Conservation (phyloP, 2,329 filamentous ascomycete species). For the Fusarium longipes region DNA sequence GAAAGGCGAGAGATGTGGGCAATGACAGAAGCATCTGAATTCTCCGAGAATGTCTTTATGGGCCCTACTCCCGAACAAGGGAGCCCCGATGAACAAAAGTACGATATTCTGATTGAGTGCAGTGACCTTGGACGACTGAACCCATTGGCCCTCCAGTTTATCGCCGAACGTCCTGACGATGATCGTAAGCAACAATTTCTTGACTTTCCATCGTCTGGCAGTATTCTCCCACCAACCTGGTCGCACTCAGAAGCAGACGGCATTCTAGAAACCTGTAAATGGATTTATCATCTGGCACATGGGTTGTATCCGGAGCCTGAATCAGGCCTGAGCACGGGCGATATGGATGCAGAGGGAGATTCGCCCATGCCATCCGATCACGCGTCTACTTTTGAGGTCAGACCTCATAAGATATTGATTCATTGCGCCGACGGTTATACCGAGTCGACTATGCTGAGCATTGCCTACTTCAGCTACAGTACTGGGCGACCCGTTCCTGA, state of each 20-base stretch:
- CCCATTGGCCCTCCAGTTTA: slow-evolving; percentile 69
- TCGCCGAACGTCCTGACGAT: slow-evolving; percentile 67
- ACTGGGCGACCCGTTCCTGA: slow-evolving; percentile 83
- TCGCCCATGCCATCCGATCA: slow-evolving; percentile 40
- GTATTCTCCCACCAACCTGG: slow-evolving; percentile 85
- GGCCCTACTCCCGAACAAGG: slow-evolving; percentile 84
- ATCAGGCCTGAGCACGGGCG: slow-evolving; percentile 48
- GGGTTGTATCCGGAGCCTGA: slow-evolving; percentile 60
- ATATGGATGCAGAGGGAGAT: slow-evolving; percentile 49
- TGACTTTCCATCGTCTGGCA: slow-evolving; percentile 97
- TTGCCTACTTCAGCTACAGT: slow-evolving; percentile 94
- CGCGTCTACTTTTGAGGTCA: slow-evolving; percentile 36
- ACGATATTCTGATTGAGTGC: slow-evolving; percentile 88
- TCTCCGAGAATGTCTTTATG: slow-evolving; percentile 88
- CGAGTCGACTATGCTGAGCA: slow-evolving; percentile 86
- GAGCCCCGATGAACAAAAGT: slow-evolving; percentile 69
- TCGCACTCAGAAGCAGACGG: slow-evolving; percentile 85
- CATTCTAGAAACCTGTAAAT: slow-evolving; percentile 86
- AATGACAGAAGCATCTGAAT: slow-evolving; percentile 91
- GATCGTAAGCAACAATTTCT: slow-evolving; percentile 50
- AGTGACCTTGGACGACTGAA: slow-evolving; percentile 86
- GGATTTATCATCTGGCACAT: slow-evolving; percentile 87
- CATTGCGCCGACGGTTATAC: slow-evolving; percentile 98
- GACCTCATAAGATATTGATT: slow-evolving; percentile 79
- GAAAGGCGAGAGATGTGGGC: slow-evolving; percentile 92